Percentiles rank a stretch among this genome's conserved stretches.
Evolutionary conservation across 164 flowering plant species (phyloP).

Genomic region (Echeveria elegans): DNA sequence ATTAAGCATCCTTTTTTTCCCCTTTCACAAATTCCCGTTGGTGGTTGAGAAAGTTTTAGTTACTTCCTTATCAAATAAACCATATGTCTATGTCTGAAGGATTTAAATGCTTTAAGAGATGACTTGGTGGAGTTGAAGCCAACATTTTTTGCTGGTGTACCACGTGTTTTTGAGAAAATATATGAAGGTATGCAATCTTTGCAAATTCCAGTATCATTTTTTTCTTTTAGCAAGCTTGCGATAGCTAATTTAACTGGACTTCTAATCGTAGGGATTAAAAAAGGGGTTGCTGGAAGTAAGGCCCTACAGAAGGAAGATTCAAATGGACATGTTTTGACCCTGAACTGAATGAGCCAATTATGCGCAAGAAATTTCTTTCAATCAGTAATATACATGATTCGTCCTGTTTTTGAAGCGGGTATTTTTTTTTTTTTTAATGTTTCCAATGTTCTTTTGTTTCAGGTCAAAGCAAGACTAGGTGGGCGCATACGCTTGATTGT

Average conservation of each 20-base stretch:
- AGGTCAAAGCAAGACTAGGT: constrained; percentile 80
- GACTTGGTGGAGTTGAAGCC: constrained; percentile 89
- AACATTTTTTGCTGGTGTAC: constrained; percentile 87
- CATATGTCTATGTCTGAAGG: constrained; percentile 31
- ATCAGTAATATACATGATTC: background rate
- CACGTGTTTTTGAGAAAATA: constrained; percentile 82
- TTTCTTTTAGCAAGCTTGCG: background rate
- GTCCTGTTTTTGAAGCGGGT: too few species aligned
- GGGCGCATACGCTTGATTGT: constrained; percentile 73
- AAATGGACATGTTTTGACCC: background rate
- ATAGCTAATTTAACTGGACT: background rate
- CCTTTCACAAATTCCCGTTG: background rate
- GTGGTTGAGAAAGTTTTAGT: background rate
- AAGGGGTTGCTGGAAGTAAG: constrained; percentile 57
- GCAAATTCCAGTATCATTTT: background rate
- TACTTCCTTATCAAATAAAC: background rate
- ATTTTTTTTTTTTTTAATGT: background rate
- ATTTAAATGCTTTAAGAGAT: constrained; percentile 60
- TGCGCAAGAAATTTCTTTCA: background rate
- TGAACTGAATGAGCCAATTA: background rate
- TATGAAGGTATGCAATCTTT: constrained; percentile 51
- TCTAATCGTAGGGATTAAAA: constrained; percentile 43
- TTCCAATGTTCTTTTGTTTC: background rate
- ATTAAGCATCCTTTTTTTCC: background rate
- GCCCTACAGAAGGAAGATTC: constrained; percentile 49